Percentiles rank a stretch among this genome's conserved stretches.
phyloP scores from a whole-genome alignment of 2,329 filamentous ascomycete genomes.

The Sporothrix brasiliensis region DNA sequence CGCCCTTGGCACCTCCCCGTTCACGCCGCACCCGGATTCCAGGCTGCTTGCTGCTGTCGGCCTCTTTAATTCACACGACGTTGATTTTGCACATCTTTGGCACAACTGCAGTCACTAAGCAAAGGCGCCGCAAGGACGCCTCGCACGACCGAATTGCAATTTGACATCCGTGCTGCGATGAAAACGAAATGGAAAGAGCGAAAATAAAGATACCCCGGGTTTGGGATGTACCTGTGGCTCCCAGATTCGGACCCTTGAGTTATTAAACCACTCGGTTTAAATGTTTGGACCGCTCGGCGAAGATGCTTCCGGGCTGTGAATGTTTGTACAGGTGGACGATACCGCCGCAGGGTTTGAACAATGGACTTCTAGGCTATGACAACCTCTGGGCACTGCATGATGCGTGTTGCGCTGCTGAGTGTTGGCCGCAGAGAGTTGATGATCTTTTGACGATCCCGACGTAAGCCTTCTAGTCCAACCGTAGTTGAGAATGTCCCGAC shows the following conservation, averaged over 20 bases:
- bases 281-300: no score
- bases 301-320: no score
- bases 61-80: constrained; percentile 34
- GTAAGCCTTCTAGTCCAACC: background rate
- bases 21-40: constrained; percentile 44
- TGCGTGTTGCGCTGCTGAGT: background rate
- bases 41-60: constrained; percentile 43
- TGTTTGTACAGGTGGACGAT: no score
- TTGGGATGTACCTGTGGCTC: background rate
- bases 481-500: no score
- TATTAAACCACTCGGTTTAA: background rate
- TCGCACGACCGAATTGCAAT: constrained; percentile 81
- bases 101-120: constrained; percentile 84
- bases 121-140: constrained; percentile 28
- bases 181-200: background rate
- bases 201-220: background rate
- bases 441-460: background rate
- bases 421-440: background rate
- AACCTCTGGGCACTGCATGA: background rate
- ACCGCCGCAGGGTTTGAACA: background rate
- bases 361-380: background rate
- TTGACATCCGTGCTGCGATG: constrained; percentile 93
- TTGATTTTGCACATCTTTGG: constrained; percentile 97
- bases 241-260: background rate
- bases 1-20: constrained; percentile 14